These are phyloP conservation scores for Microsporum audouinii DNA, from an alignment of 2,329 filamentous ascomycete species.

Conservation along the genomic window DNA sequence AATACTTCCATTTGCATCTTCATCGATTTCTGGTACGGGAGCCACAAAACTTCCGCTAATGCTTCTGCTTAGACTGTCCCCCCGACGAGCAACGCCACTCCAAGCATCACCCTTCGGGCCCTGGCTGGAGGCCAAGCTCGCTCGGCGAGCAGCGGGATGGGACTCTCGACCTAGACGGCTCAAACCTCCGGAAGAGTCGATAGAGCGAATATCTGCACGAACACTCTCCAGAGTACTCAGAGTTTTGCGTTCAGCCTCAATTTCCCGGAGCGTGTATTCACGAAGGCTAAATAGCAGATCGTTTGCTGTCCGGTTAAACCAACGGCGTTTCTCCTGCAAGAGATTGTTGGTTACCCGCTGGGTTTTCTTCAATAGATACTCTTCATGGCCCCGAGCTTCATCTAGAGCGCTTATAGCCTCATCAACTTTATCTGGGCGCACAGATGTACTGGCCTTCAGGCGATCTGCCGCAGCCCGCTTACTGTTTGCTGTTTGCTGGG, in stretches of 20 bases:
- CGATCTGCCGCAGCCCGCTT: constrained; percentile 79
- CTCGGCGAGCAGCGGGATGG: constrained; percentile 62
- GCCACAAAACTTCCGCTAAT: constrained; percentile 61
- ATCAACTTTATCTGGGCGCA: constrained; percentile 90
- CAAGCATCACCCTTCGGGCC: constrained; percentile 97
- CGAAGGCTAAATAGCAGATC: constrained; percentile 74
- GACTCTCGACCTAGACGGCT: constrained; percentile 80
- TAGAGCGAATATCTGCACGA: constrained; percentile 80
- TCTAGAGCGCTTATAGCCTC: constrained; percentile 88
- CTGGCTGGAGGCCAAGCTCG: constrained; percentile 74
- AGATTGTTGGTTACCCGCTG: constrained; percentile 82
- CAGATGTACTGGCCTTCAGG: constrained; percentile 72
- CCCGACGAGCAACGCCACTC: constrained; percentile 80
- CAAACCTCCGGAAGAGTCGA: constrained; percentile 81
- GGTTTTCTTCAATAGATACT: constrained; percentile 72
- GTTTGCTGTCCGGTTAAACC: constrained; percentile 77
- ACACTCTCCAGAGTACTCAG: constrained; percentile 89
- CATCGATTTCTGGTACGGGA: constrained; percentile 52
- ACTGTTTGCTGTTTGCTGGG: constrained; percentile 71
- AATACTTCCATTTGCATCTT: constrained; percentile 39
- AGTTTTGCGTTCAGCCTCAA: constrained; percentile 86
- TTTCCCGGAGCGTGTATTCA: constrained; percentile 88
- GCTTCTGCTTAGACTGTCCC: constrained; percentile 66
- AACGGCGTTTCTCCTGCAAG: constrained; percentile 74
- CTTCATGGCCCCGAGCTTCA: constrained; percentile 72